Base-by-base conservation (phyloP, 2,329 filamentous ascomycete species). In the Fusarium acutatum region DNA sequence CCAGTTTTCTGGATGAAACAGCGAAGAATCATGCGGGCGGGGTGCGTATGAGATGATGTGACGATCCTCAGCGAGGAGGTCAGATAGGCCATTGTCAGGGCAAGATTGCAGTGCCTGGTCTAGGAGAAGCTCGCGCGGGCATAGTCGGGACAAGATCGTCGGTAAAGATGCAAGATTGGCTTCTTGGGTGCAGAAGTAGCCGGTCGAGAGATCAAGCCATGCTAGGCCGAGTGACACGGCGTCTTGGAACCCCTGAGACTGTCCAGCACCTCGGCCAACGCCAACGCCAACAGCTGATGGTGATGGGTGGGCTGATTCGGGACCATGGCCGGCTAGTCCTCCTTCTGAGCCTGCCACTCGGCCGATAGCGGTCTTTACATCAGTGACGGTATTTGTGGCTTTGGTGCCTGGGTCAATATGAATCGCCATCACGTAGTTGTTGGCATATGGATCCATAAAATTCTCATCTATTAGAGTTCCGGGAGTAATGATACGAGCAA, bases 381-480 rank as follows among this genome's bases (percentile, higher is more conserved):
- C 38, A 34, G 34, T 18, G 41, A 18, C 18, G 30, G 34, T 34
- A 24, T 54, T 37, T 44, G 47, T n/a, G 28, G 26, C 56, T 38
- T 43, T 24, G 41, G 17, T 38, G 34, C 44, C 44, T 35, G 34
- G 17, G n/a, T 67, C 54, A 15, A 67, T 81, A 79, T 97, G 90
- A 53, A 98, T 88, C 41, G 94, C 92, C 80, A 98, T 89, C 38
- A 98, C 87, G 81, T 96, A 99, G 80, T 98, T 98, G 82, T 96
- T 98, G 77, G 94, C 91, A 80, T 93, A 96, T 3, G 95, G 94
- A 80, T 98, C 94, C 86, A 99, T 95, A 81, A 98, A 99, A 77
- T 95, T 95, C 83, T 99, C 96, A 82, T 99, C 96, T 74, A 99
- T 97, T 60, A 99, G 86, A 4, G 96, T 99, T 26, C 96, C 96